Evolutionary conservation across 331 rosid genomes (phyloP).

Genomic region (Malus hybrid): DNA sequence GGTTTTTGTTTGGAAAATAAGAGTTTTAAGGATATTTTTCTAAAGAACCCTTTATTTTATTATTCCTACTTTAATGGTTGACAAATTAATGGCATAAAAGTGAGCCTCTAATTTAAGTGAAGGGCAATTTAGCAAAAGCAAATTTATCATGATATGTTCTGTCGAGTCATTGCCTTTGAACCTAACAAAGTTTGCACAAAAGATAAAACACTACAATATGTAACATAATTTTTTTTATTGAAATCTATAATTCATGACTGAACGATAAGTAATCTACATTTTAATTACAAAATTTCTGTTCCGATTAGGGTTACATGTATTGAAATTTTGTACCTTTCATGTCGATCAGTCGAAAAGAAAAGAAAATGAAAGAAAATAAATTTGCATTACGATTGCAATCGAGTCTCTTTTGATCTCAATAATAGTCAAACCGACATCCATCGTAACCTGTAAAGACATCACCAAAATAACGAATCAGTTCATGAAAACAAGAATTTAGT

Average conservation of each 20-base stretch:
- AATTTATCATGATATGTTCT: too few species aligned
- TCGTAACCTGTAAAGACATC: constrained; percentile 39
- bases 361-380: not conserved
- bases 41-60: too few species aligned
- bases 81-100: too few species aligned
- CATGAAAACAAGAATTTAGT: too few species aligned
- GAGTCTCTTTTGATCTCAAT: constrained; percentile 4
- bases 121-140: too few species aligned
- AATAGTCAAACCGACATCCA: constrained; percentile 57
- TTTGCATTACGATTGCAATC: not conserved
- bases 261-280: too few species aligned
- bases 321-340: not conserved
- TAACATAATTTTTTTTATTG: not conserved
- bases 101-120: too few species aligned
- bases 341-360: not conserved
- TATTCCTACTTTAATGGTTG: too few species aligned
- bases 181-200: too few species aligned
- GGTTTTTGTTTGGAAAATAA: too few species aligned
- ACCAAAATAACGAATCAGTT: not conserved
- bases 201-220: not conserved
- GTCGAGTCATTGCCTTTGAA: too few species aligned
- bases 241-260: not conserved
- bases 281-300: constrained; percentile 37
- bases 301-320: not conserved
- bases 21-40: too few species aligned